Evolutionary conservation across 2,329 filamentous ascomycete genomes (phyloP).

Genomic region (Colletotrichum eremochloae): DNA sequence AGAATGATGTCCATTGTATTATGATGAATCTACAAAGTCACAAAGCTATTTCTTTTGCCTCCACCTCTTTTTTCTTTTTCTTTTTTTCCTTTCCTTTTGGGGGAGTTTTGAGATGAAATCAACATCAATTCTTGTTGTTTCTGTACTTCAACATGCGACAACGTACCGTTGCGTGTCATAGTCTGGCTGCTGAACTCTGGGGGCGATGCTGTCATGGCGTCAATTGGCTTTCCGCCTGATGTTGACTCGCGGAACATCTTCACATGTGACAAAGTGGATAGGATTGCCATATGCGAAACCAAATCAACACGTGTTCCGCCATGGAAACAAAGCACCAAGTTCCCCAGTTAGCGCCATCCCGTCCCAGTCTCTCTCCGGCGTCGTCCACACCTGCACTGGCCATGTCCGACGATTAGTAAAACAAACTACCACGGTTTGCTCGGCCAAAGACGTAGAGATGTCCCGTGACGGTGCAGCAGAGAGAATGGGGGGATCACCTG

Average conservation of each 20-base stretch:
- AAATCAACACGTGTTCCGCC: constrained; percentile 32
- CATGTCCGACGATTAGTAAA: background rate
- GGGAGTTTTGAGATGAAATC: too few species aligned
- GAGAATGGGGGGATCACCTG: constrained; percentile 20
- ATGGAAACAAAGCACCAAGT: constrained; percentile 4
- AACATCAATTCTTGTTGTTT: background rate
- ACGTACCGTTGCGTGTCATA: background rate
- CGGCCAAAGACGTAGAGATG: background rate
- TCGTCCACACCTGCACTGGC: background rate
- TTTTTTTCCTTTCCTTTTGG: too few species aligned
- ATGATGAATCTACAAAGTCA: constrained; percentile 3
- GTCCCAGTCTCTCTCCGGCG: background rate
- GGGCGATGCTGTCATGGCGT: background rate
- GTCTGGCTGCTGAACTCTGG: background rate
- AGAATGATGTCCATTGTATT: constrained; percentile 5
- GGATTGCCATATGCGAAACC: constrained; percentile 20
- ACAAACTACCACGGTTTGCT: background rate
- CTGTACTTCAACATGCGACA: background rate
- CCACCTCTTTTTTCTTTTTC: background rate
- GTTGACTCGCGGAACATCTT: constrained; percentile 38
- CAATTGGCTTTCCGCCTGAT: constrained; percentile 5
- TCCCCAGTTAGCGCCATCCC: background rate
- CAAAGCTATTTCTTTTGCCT: background rate
- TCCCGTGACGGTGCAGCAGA: constrained; percentile 5
- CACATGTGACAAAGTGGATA: constrained; percentile 29